Evolutionary conservation across 176 grass and related monocot species (phyloP).

Genomic region (Bolboschoenus planiculmis): DNA sequence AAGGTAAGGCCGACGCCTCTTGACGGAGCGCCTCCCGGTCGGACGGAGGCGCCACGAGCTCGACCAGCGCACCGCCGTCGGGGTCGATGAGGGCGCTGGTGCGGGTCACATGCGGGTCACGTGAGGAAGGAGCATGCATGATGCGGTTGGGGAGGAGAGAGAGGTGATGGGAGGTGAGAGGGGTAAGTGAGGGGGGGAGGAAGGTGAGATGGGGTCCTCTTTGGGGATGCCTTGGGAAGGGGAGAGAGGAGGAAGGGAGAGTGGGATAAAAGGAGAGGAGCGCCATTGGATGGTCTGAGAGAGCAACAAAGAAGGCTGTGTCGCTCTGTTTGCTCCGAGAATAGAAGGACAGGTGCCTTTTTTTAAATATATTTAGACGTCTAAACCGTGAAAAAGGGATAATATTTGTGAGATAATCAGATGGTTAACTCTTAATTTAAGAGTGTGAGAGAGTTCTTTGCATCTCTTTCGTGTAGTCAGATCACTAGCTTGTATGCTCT

Average conservation of each 20-base stretch:
- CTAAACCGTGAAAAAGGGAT: background rate
- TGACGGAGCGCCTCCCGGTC: slow-evolving; percentile 29
- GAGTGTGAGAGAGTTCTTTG: background rate
- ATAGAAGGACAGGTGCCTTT: background rate
- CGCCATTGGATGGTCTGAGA: slow-evolving; percentile 29
- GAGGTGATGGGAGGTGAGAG: background rate
- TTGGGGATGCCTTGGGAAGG: slow-evolving; percentile 2
- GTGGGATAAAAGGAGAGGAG: slow-evolving; percentile 30
- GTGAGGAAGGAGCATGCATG: slow-evolving; percentile 22
- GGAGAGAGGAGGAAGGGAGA: background rate
- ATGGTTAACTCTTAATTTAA: background rate
- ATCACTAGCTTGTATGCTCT: background rate
- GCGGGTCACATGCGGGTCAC: background rate
- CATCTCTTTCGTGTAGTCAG: background rate
- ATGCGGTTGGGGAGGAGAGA: background rate
- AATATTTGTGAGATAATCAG: background rate
- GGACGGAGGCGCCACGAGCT: slow-evolving; percentile 32
- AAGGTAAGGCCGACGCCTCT: slow-evolving; percentile 46
- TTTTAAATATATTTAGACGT: background rate
- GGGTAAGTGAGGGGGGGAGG: background rate
- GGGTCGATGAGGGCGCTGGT: slow-evolving; percentile 85
- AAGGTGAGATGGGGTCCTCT: background rate
- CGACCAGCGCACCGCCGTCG: slow-evolving; percentile 66
- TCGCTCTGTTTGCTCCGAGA: slow-evolving; percentile 1
- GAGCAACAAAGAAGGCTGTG: background rate